Evolutionary conservation across 129 eudicot genomes (phyloP).

Genomic region (Heracleum sosnowskyi): DNA sequence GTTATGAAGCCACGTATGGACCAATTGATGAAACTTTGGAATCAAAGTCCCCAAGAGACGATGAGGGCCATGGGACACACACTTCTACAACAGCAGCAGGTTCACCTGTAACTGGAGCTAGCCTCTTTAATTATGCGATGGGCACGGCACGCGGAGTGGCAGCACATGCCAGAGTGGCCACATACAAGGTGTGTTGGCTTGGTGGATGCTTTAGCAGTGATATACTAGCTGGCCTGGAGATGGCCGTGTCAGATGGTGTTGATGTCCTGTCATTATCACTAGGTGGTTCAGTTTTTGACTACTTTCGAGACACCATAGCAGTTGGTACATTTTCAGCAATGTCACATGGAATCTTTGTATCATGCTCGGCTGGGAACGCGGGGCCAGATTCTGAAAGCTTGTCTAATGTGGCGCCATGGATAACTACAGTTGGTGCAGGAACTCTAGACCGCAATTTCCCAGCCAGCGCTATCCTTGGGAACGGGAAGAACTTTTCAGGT

Average conservation of each 20-base stretch:
- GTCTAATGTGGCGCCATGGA: constrained; percentile 79
- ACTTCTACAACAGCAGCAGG: constrained; percentile 64
- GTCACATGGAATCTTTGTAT: constrained; percentile 47
- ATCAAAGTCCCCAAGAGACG: constrained; percentile 39
- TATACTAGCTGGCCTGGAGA: constrained; percentile 63
- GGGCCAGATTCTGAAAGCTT: constrained; percentile 48
- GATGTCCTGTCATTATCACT: constrained; percentile 54
- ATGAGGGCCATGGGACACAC: constrained; percentile 75
- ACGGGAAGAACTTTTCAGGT: constrained; percentile 48
- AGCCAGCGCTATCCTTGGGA: constrained; percentile 46
- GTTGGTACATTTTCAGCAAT: constrained; percentile 53
- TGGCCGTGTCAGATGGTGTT: constrained; percentile 54
- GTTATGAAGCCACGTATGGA: neutral
- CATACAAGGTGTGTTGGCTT: constrained; percentile 69
- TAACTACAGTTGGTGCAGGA: constrained; percentile 71
- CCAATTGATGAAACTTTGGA: neutral
- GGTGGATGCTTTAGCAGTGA: constrained; percentile 61
- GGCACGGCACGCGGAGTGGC: constrained; percentile 87
- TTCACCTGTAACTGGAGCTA: constrained; percentile 51
- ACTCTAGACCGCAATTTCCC: constrained; percentile 72
- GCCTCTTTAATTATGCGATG: constrained; percentile 59
- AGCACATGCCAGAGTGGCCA: constrained; percentile 49
- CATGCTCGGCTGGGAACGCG: constrained; percentile 66
- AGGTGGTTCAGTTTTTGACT: constrained; percentile 45
- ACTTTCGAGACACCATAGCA: constrained; percentile 47